Percentiles rank a stretch among this genome's conserved stretches.
phyloP scores from a whole-genome alignment of 2,329 filamentous ascomycete species.

The Hypoxylon sp. region DNA sequence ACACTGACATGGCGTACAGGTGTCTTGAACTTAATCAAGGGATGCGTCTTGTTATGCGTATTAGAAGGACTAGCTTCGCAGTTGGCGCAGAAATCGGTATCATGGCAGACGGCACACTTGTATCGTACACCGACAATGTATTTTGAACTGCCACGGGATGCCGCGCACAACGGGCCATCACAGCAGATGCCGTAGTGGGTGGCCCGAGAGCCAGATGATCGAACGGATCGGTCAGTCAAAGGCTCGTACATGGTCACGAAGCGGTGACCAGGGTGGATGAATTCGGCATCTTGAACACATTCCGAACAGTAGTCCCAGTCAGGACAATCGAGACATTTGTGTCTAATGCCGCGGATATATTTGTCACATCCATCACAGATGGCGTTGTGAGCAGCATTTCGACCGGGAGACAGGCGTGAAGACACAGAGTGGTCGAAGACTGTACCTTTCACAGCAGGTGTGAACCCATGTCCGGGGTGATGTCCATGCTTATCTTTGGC shows the following conservation, averaged over 20 bases:
- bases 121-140: constrained; percentile 92
- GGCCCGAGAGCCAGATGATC: constrained; percentile 56
- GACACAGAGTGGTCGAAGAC: constrained; percentile 71
- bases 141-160: constrained; percentile 63
- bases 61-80: constrained; percentile 92
- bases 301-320: constrained; percentile 95
- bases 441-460: constrained; percentile 73
- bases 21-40: constrained; percentile 96
- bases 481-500: constrained; percentile 84
- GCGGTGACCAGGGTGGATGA: constrained; percentile 84
- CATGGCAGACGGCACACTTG: constrained; percentile 97
- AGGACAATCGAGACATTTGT: constrained; percentile 97
- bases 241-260: constrained; percentile 90
- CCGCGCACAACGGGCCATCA: constrained; percentile 88
- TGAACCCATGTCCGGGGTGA: constrained; percentile 87
- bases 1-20: constrained; percentile 90
- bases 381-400: constrained; percentile 84
- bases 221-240: constrained; percentile 59
- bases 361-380: constrained; percentile 95
- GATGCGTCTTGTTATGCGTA: constrained; percentile 93
- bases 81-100: constrained; percentile 93
- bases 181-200: constrained; percentile 91
- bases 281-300: constrained; percentile 75
- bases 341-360: constrained; percentile 86
- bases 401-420: constrained; percentile 80